Evolutionary conservation across 2,329 filamentous ascomycete genomes (phyloP), one percentile per base, ranked within the genome.

Genomic region (Hysterium pulicare): DNA sequence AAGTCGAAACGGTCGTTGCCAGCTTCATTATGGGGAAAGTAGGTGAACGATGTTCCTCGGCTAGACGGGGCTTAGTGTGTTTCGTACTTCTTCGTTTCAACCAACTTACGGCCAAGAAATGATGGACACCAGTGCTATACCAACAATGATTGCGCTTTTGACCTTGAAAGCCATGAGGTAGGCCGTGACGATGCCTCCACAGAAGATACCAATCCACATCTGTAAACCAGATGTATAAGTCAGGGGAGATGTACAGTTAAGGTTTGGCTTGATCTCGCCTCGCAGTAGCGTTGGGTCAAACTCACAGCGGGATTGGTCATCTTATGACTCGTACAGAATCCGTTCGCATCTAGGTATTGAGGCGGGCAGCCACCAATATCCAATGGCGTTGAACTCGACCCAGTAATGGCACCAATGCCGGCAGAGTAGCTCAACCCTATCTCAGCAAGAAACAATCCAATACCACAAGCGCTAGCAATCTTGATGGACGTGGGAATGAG

Each of bases 181-280:
- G 10, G 84, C 83, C 1, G 88, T 94, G 34, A 95, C 68, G 46
- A 94, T 77, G 37, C 88, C 87, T 19, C 88, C 87, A 53, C 85
- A 87, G 71, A 91, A 90, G 53, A 95, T 87, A 21, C 88, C 89
- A 39, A 95, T 76, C 89, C 89, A 95, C 77, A 94, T 81, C 66
- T 69, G 43, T 10, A 21, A 32, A 7, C 24, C 8, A n/a, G n/a
- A n/a, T n/a, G n/a, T n/a, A n/a, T n/a, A n/a, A n/a, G n/a, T n/a
- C n/a, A n/a, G n/a, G n/a, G n/a, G n/a, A n/a, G n/a, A n/a, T n/a
- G n/a, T n/a, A n/a, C n/a, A n/a, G n/a, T n/a, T n/a, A n/a, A n/a
- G n/a, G n/a, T n/a, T n/a, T n/a, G n/a, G n/a, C n/a, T n/a, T n/a
- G n/a, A n/a, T n/a, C n/a, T n/a, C n/a, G n/a, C n/a, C n/a, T n/a